Conservation (phyloP, 192 early-diverging fungal genomes). For the Geranomyces michiganensis region DNA sequence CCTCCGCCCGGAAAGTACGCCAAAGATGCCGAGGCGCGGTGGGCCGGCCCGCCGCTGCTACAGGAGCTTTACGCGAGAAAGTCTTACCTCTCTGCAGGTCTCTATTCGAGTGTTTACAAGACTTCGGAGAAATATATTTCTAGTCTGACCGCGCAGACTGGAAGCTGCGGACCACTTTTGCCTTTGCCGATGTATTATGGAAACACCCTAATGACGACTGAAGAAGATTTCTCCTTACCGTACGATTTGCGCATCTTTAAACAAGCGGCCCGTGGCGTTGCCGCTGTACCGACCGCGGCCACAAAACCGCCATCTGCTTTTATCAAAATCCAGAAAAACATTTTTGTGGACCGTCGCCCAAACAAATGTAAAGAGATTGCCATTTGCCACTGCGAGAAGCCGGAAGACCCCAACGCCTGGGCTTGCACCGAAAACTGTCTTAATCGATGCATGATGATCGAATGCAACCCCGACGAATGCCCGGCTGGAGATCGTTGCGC, state of each 20-base stretch:
- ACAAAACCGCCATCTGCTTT: conserved; percentile 50
- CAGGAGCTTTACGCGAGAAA: conserved; percentile 51
- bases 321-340: conserved; percentile 62
- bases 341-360: conserved; percentile 76
- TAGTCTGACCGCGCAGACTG: neutral
- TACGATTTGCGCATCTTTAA: conserved; percentile 59
- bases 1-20: conserved; percentile 23
- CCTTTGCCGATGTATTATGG: conserved; percentile 68
- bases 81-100: conserved; percentile 50
- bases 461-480: conserved; percentile 68
- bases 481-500: conserved; percentile 70
- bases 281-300: neutral
- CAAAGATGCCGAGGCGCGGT: conserved; percentile 32
- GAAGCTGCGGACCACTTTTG: conserved; percentile 48
- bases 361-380: conserved; percentile 48
- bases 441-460: conserved; percentile 76
- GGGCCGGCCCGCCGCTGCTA: conserved; percentile 30
- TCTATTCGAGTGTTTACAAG: conserved; percentile 54
- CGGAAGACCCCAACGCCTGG: conserved; percentile 49
- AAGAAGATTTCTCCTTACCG: conserved; percentile 67
- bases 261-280: conserved; percentile 6
- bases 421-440: conserved; percentile 75
- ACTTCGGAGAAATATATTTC: neutral
- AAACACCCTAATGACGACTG: conserved; percentile 49
- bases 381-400: conserved; percentile 64